These are phyloP conservation scores for Colletotrichum neosansevieriae DNA, from an alignment of 2,329 filamentous ascomycete genomes.

Conservation along the genomic window DNA sequence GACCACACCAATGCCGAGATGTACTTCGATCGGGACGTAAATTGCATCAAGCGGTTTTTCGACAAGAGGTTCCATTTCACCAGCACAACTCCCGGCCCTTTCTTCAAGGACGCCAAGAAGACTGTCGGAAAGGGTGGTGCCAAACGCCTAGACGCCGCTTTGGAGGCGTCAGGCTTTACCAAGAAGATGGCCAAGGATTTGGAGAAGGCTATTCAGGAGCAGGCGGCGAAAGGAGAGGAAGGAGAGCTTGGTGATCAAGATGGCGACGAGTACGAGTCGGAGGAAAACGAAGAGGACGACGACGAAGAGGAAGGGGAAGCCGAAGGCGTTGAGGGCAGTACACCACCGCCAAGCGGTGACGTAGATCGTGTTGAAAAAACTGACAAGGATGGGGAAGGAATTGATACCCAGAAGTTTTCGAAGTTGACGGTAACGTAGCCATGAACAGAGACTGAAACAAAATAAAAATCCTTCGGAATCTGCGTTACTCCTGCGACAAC, in stretches of 20 bases:
- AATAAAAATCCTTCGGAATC: background rate
- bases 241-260: slow-evolving; percentile 52
- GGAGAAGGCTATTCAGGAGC: slow-evolving; percentile 88
- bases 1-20: slow-evolving; percentile 94
- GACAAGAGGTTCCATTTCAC: slow-evolving; percentile 89
- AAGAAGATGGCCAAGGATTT: slow-evolving; percentile 97
- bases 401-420: slow-evolving; percentile 40
- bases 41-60: slow-evolving; percentile 96
- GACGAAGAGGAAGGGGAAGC: slow-evolving; percentile 42
- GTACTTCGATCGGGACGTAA: slow-evolving; percentile 97
- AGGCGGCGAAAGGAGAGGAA: slow-evolving; percentile 62
- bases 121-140: slow-evolving; percentile 73
- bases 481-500: background rate
- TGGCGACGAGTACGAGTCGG: slow-evolving; percentile 46
- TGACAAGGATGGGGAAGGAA: slow-evolving; percentile 44
- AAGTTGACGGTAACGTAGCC: slow-evolving; percentile 34
- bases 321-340: slow-evolving; percentile 31
- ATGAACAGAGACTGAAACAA: slow-evolving; percentile 8
- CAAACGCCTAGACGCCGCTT: slow-evolving; percentile 84
- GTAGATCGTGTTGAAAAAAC: slow-evolving; percentile 40
- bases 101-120: slow-evolving; percentile 87
- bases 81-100: slow-evolving; percentile 84
- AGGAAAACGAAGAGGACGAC: slow-evolving; percentile 38
- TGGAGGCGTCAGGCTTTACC: slow-evolving; percentile 94
- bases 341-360: slow-evolving; percentile 31